phyloP scores from a whole-genome alignment of 1,284 basidiomycete species.

The Pseudozyma hubeiensis region DNA sequence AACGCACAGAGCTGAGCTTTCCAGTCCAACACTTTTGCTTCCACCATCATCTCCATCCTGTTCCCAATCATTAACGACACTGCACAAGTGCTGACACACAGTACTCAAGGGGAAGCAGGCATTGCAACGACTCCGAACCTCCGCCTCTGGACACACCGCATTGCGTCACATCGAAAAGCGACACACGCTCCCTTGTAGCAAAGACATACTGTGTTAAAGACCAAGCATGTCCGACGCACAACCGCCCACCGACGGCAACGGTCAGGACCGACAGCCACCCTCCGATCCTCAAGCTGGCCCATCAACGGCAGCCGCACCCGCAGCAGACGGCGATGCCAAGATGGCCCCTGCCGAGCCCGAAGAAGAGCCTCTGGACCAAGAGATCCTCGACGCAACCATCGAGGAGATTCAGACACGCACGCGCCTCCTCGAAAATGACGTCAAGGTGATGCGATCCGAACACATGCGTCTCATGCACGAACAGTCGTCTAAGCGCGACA shows the following conservation, averaged over 20 bases:
- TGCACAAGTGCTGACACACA: neutral
- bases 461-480: slow-evolving; percentile 91
- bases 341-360: slow-evolving; percentile 48
- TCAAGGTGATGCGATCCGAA: slow-evolving; percentile 73
- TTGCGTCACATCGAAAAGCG: too few relatives aligned
- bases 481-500: slow-evolving; percentile 94
- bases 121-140: too few relatives aligned
- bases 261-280: slow-evolving; percentile 23
- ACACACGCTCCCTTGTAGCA: neutral
- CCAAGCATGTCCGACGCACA: slow-evolving; percentile 45
- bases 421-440: slow-evolving; percentile 66
- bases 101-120: too few relatives aligned
- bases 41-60: neutral
- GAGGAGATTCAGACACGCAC: slow-evolving; percentile 67
- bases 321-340: slow-evolving; percentile 42
- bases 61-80: neutral
- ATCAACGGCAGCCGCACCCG: slow-evolving; percentile 21
- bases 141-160: too few relatives aligned
- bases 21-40: slow-evolving; percentile 10
- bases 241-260: slow-evolving; percentile 22
- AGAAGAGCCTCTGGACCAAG: slow-evolving; percentile 53
- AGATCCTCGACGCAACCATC: slow-evolving; percentile 61
- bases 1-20: slow-evolving; percentile 14
- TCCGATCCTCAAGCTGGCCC: slow-evolving; percentile 24
- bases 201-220: neutral